Percentiles rank a stretch among this genome's conserved stretches.
phyloP scores from a whole-genome alignment of 345 rosid species.

The Ceriops decandra region DNA sequence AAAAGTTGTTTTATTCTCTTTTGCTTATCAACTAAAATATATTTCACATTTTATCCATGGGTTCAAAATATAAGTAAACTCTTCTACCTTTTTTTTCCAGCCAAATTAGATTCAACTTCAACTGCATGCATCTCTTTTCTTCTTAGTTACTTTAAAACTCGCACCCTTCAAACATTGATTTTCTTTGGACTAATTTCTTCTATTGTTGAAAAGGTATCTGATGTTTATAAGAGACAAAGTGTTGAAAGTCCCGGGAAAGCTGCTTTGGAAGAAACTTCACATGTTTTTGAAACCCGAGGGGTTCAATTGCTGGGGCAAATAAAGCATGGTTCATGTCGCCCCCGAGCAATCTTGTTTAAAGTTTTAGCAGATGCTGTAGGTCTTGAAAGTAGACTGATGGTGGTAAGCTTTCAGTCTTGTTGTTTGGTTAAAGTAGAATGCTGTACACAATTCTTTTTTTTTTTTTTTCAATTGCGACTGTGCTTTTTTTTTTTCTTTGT shows the following conservation, averaged over 20 bases:
- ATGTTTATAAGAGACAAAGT: slow-evolving; percentile 74
- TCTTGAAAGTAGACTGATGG: slow-evolving; percentile 83
- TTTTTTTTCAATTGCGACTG: no score
- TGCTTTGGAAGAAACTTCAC: slow-evolving; percentile 61
- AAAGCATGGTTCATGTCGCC: slow-evolving; percentile 85
- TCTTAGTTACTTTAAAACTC: no score
- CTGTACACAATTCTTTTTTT: no score
- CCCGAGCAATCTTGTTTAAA: slow-evolving; percentile 92
- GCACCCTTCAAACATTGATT: no score
- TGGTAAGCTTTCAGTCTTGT: slow-evolving; percentile 56
- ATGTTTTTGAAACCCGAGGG: slow-evolving; percentile 60
- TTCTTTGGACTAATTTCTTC: neutral
- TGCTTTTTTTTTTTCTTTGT: neutral
- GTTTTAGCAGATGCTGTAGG: slow-evolving; percentile 93
- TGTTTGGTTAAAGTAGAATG: neutral
- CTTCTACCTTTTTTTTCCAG: no score
- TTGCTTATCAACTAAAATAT: no score
- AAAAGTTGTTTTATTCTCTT: neutral
- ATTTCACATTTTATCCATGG: no score
- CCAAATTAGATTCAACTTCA: no score
- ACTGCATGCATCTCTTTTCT: no score
- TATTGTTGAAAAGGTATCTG: slow-evolving; percentile 61
- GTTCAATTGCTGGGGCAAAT: slow-evolving; percentile 94
- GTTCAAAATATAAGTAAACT: no score
- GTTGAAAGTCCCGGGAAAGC: slow-evolving; percentile 79